These are phyloP conservation scores for Kwoniella botswanensis DNA, from an alignment of 768 basidiomycete genomes.

Conservation along the genomic window DNA sequence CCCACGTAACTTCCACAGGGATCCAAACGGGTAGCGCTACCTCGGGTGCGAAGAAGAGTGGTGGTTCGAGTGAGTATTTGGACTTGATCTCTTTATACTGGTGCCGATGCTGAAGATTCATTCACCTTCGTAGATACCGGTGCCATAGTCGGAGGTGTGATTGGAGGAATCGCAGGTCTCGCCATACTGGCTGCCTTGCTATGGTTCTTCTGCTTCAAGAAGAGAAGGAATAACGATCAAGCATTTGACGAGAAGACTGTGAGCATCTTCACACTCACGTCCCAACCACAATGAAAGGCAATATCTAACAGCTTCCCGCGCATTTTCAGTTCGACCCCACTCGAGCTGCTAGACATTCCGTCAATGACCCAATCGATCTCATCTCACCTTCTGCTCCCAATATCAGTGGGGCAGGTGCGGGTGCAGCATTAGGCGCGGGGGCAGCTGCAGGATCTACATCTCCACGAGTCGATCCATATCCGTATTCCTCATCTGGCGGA, in stretches of 20 bases:
- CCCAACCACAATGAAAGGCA: background rate
- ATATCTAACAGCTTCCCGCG: background rate
- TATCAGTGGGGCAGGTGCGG: slow-evolving; percentile 28
- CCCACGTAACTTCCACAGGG: slow-evolving; percentile 27
- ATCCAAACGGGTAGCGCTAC: slow-evolving; percentile 14
- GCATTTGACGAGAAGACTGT: slow-evolving; percentile 56
- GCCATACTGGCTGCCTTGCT: slow-evolving; percentile 40
- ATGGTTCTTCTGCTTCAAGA: slow-evolving; percentile 48
- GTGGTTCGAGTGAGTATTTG: slow-evolving; percentile 19
- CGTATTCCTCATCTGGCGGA: slow-evolving; percentile 28
- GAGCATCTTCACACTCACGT: slow-evolving; percentile 13
- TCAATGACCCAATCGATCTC: slow-evolving; percentile 49
- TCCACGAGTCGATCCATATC: slow-evolving; percentile 49
- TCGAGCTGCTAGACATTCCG: slow-evolving; percentile 44
- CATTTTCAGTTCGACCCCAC: slow-evolving; percentile 45
- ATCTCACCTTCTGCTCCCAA: slow-evolving; percentile 45
- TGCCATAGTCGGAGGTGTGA: slow-evolving; percentile 56
- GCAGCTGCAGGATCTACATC: slow-evolving; percentile 10
- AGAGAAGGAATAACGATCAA: slow-evolving; percentile 34
- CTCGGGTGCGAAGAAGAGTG: slow-evolving; percentile 1
- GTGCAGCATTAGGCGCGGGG: background rate
- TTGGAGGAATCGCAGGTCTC: slow-evolving; percentile 52
- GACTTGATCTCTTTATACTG: background rate
- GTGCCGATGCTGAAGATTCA: background rate
- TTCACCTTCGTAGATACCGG: slow-evolving; percentile 32